Percentiles rank a stretch among this genome's conserved stretches.
These are phyloP conservation scores for Cladobotryum mycophilum DNA, from an alignment of 2,329 filamentous ascomycete genomes.

Conservation along the genomic window DNA sequence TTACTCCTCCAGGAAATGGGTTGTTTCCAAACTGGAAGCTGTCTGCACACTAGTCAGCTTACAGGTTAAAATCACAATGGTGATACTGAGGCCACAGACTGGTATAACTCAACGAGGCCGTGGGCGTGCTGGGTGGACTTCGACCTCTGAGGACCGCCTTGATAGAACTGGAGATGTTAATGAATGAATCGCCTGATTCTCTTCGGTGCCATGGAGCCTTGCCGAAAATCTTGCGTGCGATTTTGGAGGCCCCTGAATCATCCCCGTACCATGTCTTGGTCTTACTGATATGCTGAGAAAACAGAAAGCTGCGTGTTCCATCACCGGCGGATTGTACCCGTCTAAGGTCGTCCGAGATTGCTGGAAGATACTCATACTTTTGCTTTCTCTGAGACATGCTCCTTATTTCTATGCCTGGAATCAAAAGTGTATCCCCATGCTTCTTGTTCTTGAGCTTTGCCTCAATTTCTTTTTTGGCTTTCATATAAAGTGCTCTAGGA, in stretches of 20 bases:
- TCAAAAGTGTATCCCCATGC: not conserved
- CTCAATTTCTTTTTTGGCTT: slow-evolving; percentile 19
- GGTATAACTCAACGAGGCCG: slow-evolving; percentile 11
- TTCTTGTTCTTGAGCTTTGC: slow-evolving; percentile 15
- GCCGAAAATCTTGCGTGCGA: slow-evolving; percentile 34
- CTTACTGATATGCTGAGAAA: slow-evolving; percentile 17
- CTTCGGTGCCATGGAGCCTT: slow-evolving; percentile 36
- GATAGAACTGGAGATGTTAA: slow-evolving; percentile 37
- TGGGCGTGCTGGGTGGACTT: slow-evolving; percentile 27
- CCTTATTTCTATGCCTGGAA: not conserved
- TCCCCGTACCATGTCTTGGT: slow-evolving; percentile 26
- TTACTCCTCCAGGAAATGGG: slow-evolving; percentile 31
- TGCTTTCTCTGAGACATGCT: not conserved
- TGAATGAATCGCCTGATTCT: slow-evolving; percentile 30
- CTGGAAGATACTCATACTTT: not conserved
- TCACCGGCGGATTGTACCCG: slow-evolving; percentile 10
- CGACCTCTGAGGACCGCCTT: slow-evolving; percentile 32
- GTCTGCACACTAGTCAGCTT: slow-evolving; percentile 4
- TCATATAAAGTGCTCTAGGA: slow-evolving; percentile 13
- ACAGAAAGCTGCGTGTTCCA: slow-evolving; percentile 13
- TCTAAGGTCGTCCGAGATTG: slow-evolving; percentile 8
- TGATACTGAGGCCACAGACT: slow-evolving; percentile 8
- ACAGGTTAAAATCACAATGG: too few species aligned
- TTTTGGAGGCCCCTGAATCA: slow-evolving; percentile 21
- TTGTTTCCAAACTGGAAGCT: slow-evolving; percentile 12